Evolutionary conservation across 345 rosid genomes (phyloP).

Genomic region (Noccaea caerulescens): DNA sequence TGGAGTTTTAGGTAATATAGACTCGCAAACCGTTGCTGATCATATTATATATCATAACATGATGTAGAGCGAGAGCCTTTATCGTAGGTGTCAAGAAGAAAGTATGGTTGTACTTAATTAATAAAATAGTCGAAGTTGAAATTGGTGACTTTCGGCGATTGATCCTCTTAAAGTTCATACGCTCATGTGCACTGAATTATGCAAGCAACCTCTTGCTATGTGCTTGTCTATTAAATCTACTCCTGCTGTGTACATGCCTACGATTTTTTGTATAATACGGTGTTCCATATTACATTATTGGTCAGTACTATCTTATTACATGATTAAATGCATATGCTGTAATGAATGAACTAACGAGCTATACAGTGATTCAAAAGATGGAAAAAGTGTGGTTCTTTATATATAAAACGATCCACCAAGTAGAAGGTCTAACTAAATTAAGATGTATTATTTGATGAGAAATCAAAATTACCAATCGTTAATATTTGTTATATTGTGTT

Average conservation of each 20-base stretch:
- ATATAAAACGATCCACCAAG: neutral
- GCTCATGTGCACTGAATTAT: conserved; percentile 45
- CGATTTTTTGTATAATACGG: conserved; percentile 5
- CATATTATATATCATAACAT: conserved; percentile 19
- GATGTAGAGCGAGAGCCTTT: conserved; percentile 4
- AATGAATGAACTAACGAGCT: conserved; percentile 6
- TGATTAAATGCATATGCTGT: neutral
- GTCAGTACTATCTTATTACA: neutral
- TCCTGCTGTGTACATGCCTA: conserved; percentile 12
- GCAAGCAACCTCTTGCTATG: conserved; percentile 22
- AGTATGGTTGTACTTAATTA: conserved; percentile 29
- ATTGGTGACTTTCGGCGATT: conserved; percentile 40
- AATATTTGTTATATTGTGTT: neutral
- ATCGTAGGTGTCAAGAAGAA: conserved; percentile 26
- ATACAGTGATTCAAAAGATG: neutral
- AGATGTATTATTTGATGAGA: neutral
- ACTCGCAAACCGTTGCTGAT: conserved; percentile 19
- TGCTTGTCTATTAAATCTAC: neutral
- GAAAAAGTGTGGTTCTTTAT: neutral
- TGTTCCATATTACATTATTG: conserved; percentile 17
- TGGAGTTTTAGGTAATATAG: conserved; percentile 11
- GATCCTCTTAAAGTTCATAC: conserved; percentile 27
- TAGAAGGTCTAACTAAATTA: conserved; percentile 2
- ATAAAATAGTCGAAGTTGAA: conserved; percentile 18
- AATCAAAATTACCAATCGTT: no score